These are phyloP conservation scores for Oryza punctata DNA, from an alignment of 176 grass and related monocot genomes.

Conservation along the genomic window DNA sequence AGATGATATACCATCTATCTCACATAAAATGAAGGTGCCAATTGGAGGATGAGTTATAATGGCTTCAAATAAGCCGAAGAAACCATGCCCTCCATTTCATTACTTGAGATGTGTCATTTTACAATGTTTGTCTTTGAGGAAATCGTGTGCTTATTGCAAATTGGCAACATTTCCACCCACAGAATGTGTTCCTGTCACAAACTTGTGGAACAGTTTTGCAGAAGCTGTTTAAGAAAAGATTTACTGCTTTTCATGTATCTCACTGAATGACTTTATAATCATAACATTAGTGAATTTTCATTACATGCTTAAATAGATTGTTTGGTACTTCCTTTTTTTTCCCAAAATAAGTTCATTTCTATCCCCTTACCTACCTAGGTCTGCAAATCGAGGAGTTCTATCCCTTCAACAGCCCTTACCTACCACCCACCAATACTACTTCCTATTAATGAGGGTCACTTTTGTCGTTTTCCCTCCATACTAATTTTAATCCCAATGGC, in stretches of 20 bases:
- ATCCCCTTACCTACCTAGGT: no score
- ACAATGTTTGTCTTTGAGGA: neutral
- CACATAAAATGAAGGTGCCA: neutral
- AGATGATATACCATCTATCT: constrained; percentile 12
- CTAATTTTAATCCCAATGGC: no score
- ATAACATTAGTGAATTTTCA: neutral
- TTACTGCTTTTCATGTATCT: neutral
- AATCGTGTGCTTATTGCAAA: neutral
- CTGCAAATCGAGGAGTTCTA: no score
- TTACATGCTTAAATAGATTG: neutral
- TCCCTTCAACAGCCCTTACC: no score
- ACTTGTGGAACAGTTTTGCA: neutral
- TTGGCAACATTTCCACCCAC: neutral
- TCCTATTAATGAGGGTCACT: no score
- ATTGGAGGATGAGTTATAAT: constrained; percentile 15
- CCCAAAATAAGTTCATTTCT: no score
- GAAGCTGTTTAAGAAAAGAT: neutral
- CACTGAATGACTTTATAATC: neutral
- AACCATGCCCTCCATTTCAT: neutral
- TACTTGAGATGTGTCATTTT: neutral
- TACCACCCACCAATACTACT: no score
- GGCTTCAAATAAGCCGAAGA: neutral
- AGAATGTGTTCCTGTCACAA: neutral
- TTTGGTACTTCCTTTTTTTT: no score
- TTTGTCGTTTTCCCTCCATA: no score